Evolutionary conservation across 495 filamentous ascomycete genomes (phyloP).

Genomic region (Opeltia flavorubescens): DNA sequence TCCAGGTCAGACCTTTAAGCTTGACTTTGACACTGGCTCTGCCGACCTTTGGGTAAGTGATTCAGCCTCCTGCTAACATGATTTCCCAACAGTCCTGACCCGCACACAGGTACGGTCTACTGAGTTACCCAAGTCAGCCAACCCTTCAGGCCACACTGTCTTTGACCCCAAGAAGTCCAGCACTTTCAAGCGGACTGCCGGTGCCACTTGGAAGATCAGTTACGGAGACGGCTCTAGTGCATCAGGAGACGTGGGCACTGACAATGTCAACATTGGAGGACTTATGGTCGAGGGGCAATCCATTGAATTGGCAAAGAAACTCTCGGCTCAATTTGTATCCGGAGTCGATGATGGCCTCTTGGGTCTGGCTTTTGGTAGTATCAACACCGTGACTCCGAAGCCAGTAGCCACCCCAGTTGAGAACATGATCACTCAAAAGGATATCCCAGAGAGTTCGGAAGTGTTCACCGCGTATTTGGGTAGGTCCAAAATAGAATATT

Average conservation of each 20-base stretch:
- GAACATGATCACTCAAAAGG: conserved; percentile 58
- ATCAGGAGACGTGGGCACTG: conserved; percentile 58
- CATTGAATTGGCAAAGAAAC: conserved; percentile 50
- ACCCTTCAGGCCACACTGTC: conserved; percentile 29
- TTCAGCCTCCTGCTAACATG: conserved; percentile 7
- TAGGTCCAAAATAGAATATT: too few relatives aligned
- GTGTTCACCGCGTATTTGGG: conserved; percentile 68
- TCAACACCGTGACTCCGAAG: conserved; percentile 54
- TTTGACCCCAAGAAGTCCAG: conserved; percentile 48
- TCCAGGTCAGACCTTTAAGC: conserved; percentile 46
- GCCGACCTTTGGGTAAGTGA: conserved; percentile 63
- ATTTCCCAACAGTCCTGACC: conserved; percentile 11
- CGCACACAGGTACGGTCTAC: conserved; percentile 45
- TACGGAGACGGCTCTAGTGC: conserved; percentile 63
- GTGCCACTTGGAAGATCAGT: conserved; percentile 51
- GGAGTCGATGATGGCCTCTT: conserved; percentile 57
- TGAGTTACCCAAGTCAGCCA: conserved; percentile 29
- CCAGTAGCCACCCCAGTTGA: conserved; percentile 56
- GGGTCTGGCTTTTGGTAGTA: conserved; percentile 53
- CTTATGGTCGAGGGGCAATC: conserved; percentile 53
- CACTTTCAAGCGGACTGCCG: conserved; percentile 39
- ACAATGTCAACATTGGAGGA: conserved; percentile 53
- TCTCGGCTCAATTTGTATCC: conserved; percentile 47
- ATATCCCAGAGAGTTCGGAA: conserved; percentile 45
- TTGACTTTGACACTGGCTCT: conserved; percentile 70